phyloP scores from a whole-genome alignment of 1,284 basidiomycete genomes.

The Vanrija sp. region DNA sequence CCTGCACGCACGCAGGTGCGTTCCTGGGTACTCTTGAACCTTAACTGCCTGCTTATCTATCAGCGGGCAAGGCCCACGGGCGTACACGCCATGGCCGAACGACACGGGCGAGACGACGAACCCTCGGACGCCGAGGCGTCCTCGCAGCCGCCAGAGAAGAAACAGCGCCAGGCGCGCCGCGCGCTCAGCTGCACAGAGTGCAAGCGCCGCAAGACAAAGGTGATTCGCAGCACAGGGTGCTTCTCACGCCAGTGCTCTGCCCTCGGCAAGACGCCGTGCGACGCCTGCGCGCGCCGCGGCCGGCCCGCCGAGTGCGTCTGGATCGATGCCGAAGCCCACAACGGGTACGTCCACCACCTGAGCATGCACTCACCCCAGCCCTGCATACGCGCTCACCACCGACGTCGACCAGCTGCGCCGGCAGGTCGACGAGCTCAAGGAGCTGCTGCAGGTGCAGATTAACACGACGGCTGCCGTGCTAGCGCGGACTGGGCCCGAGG shows the following conservation, averaged over 20 bases:
- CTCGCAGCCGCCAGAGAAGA: too few relatives aligned
- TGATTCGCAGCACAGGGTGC: conserved; percentile 6
- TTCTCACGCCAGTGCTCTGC: conserved; percentile 19
- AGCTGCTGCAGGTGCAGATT: background rate
- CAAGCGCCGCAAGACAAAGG: conserved; percentile 26
- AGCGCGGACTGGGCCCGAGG: background rate
- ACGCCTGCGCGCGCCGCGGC: conserved; percentile 20
- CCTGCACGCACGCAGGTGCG: too few relatives aligned
- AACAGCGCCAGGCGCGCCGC: background rate
- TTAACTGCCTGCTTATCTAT: too few relatives aligned
- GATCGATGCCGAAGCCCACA: conserved; percentile 2
- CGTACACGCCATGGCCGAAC: too few relatives aligned
- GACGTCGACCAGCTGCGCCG: background rate
- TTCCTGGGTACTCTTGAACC: too few relatives aligned
- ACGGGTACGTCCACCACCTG: background rate
- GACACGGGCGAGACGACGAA: too few relatives aligned
- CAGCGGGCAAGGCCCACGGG: too few relatives aligned
- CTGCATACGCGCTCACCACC: background rate
- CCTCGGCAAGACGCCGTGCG: conserved; percentile 23
- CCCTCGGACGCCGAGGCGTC: too few relatives aligned
- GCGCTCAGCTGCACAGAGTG: conserved; percentile 23
- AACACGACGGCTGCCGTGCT: background rate
- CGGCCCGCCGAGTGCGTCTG: conserved; percentile 21
- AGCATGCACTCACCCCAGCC: background rate
- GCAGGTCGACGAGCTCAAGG: background rate